A percentile compares a stretch with the other conserved stretches of the same genome.
phyloP scores from a whole-genome alignment of 441 rosid genomes.

The Iberis amara region DNA sequence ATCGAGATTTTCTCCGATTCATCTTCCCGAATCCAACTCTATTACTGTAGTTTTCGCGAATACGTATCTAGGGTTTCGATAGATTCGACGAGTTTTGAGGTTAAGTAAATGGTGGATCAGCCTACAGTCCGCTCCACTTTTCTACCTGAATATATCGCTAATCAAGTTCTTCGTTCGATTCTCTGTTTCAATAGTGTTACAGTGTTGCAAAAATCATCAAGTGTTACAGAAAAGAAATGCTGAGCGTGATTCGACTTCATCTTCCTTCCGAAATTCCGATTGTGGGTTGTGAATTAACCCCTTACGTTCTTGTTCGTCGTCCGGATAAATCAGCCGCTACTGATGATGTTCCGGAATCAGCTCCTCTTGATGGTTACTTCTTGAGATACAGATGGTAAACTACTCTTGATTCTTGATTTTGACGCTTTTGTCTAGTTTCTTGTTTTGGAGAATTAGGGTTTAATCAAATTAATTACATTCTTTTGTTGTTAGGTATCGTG shows the following conservation, averaged over 20 bases:
- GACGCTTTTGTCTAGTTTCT: too few species aligned
- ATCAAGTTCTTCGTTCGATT: constrained; percentile 22
- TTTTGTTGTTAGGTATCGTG: constrained; percentile 58
- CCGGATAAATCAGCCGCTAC: constrained; percentile 55
- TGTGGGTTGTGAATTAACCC: constrained; percentile 97
- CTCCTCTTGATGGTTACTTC: constrained; percentile 82
- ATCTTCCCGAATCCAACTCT: too few species aligned
- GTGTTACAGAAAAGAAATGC: constrained; percentile 64
- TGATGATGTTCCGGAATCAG: constrained; percentile 85
- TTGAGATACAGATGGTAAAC: constrained; percentile 88
- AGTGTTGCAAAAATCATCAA: constrained; percentile 32
- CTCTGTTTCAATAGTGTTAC: constrained; percentile 31
- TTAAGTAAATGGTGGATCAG: constrained; percentile 87
- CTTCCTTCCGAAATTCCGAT: constrained; percentile 96
- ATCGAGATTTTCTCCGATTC: background rate
- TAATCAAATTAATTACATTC: background rate
- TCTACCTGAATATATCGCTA: constrained; percentile 3
- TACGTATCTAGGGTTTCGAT: constrained; percentile 41
- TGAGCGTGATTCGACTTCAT: constrained; percentile 95
- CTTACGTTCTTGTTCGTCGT: constrained; percentile 82
- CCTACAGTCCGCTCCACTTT: constrained; percentile 43
- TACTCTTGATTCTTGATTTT: background rate
- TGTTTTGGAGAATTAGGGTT: constrained; percentile 16
- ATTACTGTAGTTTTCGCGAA: too few species aligned
- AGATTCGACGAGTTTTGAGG: constrained; percentile 52